A percentile compares a stretch with the other conserved stretches of the same genome.
phyloP scores from a whole-genome alignment of 1,284 basidiomycete species.

The Stereum hirsutum region DNA sequence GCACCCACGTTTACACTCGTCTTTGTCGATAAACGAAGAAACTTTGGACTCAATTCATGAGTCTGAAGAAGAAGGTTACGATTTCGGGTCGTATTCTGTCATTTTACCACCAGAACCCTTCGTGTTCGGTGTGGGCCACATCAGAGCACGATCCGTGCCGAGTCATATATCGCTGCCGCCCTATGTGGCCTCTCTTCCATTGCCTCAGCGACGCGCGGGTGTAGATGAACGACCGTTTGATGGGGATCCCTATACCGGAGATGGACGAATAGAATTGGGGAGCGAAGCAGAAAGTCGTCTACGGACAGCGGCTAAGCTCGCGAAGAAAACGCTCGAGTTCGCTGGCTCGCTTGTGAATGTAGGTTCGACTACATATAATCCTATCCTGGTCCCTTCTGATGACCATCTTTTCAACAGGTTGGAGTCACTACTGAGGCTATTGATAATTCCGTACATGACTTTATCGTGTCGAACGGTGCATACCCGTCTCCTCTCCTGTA shows the following conservation, averaged over 20 bases:
- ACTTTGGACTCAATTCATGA: too few relatives aligned
- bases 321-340: constrained; percentile 50
- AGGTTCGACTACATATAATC: constrained; percentile 17
- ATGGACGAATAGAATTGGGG: constrained; percentile 44
- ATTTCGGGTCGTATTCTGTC: constrained; percentile 49
- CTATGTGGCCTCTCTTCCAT: constrained; percentile 34
- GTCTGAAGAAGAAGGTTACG: constrained; percentile 1
- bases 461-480: constrained; percentile 58
- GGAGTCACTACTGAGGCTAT: constrained; percentile 71
- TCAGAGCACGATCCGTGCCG: constrained; percentile 51
- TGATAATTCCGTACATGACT: constrained; percentile 63
- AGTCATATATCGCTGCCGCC: constrained; percentile 45
- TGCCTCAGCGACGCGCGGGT: constrained; percentile 13
- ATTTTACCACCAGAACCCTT: constrained; percentile 62
- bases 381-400: neutral
- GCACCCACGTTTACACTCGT: too few relatives aligned
- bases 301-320: constrained; percentile 52
- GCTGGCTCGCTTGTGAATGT: constrained; percentile 51
- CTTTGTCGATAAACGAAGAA: too few relatives aligned
- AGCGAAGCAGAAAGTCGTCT: constrained; percentile 46
- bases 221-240: constrained; percentile 14
- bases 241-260: constrained; percentile 14
- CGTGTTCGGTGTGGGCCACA: constrained; percentile 55
- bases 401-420: constrained; percentile 31
- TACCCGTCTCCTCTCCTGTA: constrained; percentile 88